These are phyloP conservation scores for Dalbergia oliveri DNA, from an alignment of 306 rosid genomes.

Conservation along the genomic window DNA sequence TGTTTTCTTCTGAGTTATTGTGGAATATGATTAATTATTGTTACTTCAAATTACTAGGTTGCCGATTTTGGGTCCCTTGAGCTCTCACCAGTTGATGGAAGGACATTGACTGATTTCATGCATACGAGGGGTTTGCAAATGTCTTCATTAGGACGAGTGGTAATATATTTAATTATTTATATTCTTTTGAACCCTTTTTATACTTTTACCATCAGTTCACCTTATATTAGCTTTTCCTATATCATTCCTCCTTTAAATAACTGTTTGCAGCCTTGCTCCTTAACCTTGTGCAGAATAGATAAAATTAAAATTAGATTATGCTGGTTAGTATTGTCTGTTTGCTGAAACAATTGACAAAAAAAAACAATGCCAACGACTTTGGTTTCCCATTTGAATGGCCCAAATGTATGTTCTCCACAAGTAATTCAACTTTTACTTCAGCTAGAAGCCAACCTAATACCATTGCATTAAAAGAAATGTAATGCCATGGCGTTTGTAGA, in stretches of 20 bases:
- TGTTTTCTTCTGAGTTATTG: constrained; percentile 15
- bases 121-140: constrained; percentile 96
- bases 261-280: constrained; percentile 9
- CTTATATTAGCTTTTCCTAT: constrained; percentile 11
- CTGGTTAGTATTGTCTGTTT: not conserved
- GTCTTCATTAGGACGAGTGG: constrained; percentile 93
- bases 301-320: constrained; percentile 6
- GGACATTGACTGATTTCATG: constrained; percentile 98
- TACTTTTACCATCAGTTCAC: constrained; percentile 15
- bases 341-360: not conserved
- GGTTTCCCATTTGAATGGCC: not conserved
- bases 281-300: constrained; percentile 21
- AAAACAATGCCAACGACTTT: constrained; percentile 2
- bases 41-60: constrained; percentile 67
- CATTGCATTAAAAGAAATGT: not conserved
- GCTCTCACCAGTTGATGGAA: constrained; percentile 99
- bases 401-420: not conserved
- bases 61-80: constrained; percentile 99
- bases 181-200: constrained; percentile 4
- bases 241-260: constrained; percentile 24
- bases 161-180: constrained; percentile 48
- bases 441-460: not conserved
- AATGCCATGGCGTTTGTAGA: not conserved
- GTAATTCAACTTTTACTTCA: not conserved
- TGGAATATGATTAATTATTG: constrained; percentile 47